These are phyloP conservation scores for Udeniomyces megalosporus DNA, from an alignment of 768 basidiomycete genomes.

Conservation along the genomic window DNA sequence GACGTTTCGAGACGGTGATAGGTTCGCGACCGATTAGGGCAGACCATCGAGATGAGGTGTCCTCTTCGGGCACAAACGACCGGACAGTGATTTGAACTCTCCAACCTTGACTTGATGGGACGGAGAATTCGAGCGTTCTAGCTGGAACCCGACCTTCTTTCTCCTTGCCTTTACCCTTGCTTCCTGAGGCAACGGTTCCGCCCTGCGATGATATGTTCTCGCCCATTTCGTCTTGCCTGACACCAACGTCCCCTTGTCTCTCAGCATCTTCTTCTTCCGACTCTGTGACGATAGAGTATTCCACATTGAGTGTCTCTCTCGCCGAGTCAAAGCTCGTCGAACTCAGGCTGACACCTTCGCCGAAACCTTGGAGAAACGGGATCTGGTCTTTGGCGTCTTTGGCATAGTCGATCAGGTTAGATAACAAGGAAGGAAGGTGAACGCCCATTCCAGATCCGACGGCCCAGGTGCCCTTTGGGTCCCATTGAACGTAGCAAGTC, in stretches of 20 bases:
- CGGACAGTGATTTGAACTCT: constrained; percentile 53
- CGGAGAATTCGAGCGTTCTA: constrained; percentile 61
- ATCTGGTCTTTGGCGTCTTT: constrained; percentile 56
- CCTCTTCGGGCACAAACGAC: constrained; percentile 19
- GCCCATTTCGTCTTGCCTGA: background rate
- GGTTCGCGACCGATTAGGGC: constrained; percentile 24
- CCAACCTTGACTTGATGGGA: constrained; percentile 67
- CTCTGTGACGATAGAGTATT: constrained; percentile 61
- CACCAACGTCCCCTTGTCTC: background rate
- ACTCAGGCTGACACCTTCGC: constrained; percentile 64
- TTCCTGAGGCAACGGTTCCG: no score
- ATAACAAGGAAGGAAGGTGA: constrained; percentile 68
- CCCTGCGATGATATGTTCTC: no score
- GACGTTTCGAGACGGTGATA: constrained; percentile 41
- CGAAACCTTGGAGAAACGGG: constrained; percentile 59
- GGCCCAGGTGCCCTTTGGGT: constrained; percentile 73
- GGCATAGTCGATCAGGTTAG: constrained; percentile 68
- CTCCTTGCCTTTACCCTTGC: no score
- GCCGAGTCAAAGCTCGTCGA: constrained; percentile 63
- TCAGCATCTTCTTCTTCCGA: constrained; percentile 42
- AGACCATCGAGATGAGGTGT: constrained; percentile 22
- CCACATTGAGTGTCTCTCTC: constrained; percentile 62
- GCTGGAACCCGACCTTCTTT: constrained; percentile 44
- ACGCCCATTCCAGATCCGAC: constrained; percentile 54
- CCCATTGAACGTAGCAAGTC: constrained; percentile 91